A percentile compares a stretch with the other conserved stretches of the same genome.
phyloP scores from a whole-genome alignment of 108 stramenopile species.

The Pseudonitzschia delicatissima region DNA sequence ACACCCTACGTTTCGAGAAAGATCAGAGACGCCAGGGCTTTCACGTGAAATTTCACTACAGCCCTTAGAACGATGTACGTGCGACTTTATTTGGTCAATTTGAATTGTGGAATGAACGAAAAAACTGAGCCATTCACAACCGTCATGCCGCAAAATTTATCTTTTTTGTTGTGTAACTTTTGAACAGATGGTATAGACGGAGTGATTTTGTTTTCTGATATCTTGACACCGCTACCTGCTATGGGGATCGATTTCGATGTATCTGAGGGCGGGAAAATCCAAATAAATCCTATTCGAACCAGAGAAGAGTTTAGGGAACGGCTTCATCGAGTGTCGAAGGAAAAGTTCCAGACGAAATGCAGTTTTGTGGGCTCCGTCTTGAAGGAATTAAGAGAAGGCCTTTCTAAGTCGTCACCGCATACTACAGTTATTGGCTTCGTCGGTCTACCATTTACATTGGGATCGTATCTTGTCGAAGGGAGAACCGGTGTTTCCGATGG shows the following conservation, averaged over 20 bases:
- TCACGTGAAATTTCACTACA: slow-evolving; percentile 89
- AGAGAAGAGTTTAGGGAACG: slow-evolving; percentile 35
- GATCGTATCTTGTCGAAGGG: slow-evolving; percentile 73
- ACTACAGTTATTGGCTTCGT: slow-evolving; percentile 76
- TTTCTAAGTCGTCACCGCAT: background rate
- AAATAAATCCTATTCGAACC: slow-evolving; percentile 45
- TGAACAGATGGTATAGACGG: slow-evolving; percentile 79
- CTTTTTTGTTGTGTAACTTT: background rate
- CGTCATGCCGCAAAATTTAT: background rate
- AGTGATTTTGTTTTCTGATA: slow-evolving; percentile 91
- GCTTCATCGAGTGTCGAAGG: slow-evolving; percentile 6
- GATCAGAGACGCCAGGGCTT: slow-evolving; percentile 87
- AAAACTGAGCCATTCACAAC: background rate
- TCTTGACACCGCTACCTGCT: slow-evolving; percentile 89
- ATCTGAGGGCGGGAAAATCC: slow-evolving; percentile 50
- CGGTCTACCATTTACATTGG: slow-evolving; percentile 76
- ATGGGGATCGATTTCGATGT: slow-evolving; percentile 93
- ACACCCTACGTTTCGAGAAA: slow-evolving; percentile 82
- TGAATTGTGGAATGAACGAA: background rate
- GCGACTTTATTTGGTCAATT: background rate
- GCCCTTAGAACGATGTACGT: slow-evolving; percentile 53
- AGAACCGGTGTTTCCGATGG: slow-evolving; percentile 22
- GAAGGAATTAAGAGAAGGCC: background rate
- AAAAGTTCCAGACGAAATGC: background rate
- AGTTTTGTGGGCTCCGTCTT: slow-evolving; percentile 17